Base-by-base conservation (phyloP, 306 rosid species). In the Oemleria cerasiformis region DNA sequence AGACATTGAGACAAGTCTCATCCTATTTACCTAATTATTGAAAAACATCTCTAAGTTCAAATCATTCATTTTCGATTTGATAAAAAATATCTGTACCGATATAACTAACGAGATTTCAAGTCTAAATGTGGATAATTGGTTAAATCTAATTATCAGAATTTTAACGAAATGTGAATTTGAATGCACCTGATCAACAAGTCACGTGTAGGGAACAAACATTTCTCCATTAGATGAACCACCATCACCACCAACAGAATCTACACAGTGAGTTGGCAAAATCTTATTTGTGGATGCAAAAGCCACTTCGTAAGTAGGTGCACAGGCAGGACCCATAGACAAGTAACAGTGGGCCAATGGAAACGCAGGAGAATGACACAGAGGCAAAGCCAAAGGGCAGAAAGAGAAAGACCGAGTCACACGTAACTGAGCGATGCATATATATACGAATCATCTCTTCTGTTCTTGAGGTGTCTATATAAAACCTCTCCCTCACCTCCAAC, bases 331-430 rank as follows among this genome's bases (percentile, higher is more conserved):
- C 7, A 53, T 30, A 2, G 2, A 30, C 36, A 30, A 30, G 36
- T 30, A 30, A 30, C 36, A 30, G 30, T 12, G 21, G 58, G 58
- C 61, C 14, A 56, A 25, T 58, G 19, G 19, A 58, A 58, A 58
- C 41, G n/a, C 21, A 55, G 60, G 7, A 55, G 13, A 51, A 16
- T 51, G 56, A 51, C 56, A 51, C 56, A 7, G 9, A n/a, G 56
- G 14, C 60, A 4, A 58, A 25, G 42, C 63, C 63, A 58, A 34
- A 58, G 30, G 42, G 40, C 42, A 30, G 62, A 56, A 15, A 16
- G 72, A 16, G 69, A 54, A 34, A 54, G 75, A 77, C 47, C 42
- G 85, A 84, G 77, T 75, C 68, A 55, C 41, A 59, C 69, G 79
- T 47, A 45, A 38, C 6, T 13, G 23, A 9, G 25, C 17, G 10